A percentile compares a stretch with the other conserved stretches of the same genome.
Conservation (phyloP, 2,329 filamentous ascomycete species). For the Ceratocystiopsis sp. region DNA sequence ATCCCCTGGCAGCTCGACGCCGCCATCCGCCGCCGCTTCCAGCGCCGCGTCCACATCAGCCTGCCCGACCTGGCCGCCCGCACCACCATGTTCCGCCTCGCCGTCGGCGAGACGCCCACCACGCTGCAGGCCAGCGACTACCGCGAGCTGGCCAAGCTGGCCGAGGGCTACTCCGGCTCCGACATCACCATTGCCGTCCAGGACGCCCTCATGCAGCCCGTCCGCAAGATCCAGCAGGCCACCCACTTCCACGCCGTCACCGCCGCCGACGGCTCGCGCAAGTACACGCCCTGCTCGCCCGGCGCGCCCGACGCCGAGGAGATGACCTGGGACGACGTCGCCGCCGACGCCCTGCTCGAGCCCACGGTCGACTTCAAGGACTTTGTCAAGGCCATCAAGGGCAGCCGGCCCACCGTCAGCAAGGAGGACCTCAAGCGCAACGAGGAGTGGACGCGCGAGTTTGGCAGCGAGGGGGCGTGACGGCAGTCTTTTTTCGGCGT, state of each 20-base stretch:
- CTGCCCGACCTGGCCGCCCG: slow-evolving; percentile 75
- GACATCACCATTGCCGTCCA: slow-evolving; percentile 95
- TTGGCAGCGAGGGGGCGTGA: slow-evolving; percentile 69
- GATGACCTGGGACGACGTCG: slow-evolving; percentile 84
- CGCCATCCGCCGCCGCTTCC: slow-evolving; percentile 89
- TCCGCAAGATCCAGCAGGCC: slow-evolving; percentile 89
- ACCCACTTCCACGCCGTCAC: slow-evolving; percentile 94
- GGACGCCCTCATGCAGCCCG: slow-evolving; percentile 91
- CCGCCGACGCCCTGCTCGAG: slow-evolving; percentile 69
- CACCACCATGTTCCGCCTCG: slow-evolving; percentile 88
- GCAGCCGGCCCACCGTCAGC: slow-evolving; percentile 78
- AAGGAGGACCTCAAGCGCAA: slow-evolving; percentile 69
- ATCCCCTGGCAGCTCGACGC: slow-evolving; percentile 98
- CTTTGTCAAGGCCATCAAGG: slow-evolving; percentile 82
- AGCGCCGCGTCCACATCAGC: slow-evolving; percentile 88
- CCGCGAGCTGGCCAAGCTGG: slow-evolving; percentile 59
- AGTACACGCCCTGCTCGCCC: slow-evolving; percentile 81
- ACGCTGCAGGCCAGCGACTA: slow-evolving; percentile 65
- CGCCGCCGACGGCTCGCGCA: slow-evolving; percentile 46
- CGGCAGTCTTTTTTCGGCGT: too few species aligned
- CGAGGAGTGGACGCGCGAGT: slow-evolving; percentile 88
- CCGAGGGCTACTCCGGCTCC: slow-evolving; percentile 87
- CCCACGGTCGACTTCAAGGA: slow-evolving; percentile 79
- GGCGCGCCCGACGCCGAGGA: slow-evolving; percentile 73
- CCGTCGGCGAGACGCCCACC: slow-evolving; percentile 84